phyloP scores from a whole-genome alignment of 208 protist species.

The Sergeia podlipaevii region DNA sequence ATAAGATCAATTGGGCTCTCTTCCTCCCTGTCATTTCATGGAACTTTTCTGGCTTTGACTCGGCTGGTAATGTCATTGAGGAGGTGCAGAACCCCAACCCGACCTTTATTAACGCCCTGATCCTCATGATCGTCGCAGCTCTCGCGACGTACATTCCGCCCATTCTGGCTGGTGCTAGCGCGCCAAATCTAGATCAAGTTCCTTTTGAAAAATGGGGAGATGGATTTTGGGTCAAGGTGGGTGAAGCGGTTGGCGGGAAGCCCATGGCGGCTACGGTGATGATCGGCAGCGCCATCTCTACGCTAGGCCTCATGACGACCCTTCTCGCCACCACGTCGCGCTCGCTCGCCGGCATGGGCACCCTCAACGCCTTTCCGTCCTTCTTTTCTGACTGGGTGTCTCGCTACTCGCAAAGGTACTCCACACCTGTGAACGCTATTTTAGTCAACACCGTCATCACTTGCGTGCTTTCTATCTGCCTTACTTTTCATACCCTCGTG shows the following conservation, averaged over 20 bases:
- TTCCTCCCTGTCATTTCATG: slow-evolving; percentile 86
- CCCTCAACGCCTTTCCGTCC: slow-evolving; percentile 73
- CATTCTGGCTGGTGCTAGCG: slow-evolving; percentile 77
- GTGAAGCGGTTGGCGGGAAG: slow-evolving; percentile 75
- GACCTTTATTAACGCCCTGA: slow-evolving; percentile 80
- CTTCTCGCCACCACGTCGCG: slow-evolving; percentile 83
- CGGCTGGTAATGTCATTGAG: slow-evolving; percentile 87
- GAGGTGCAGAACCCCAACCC: slow-evolving; percentile 81
- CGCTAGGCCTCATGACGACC: slow-evolving; percentile 82
- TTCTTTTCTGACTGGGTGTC: slow-evolving; percentile 68
- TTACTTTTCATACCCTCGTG: slow-evolving; percentile 80
- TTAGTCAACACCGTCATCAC: slow-evolving; percentile 74
- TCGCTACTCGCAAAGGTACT: slow-evolving; percentile 41
- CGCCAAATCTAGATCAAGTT: slow-evolving; percentile 35
- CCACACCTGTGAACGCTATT: slow-evolving; percentile 79
- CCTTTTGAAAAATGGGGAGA: slow-evolving; percentile 77
- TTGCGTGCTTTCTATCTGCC: slow-evolving; percentile 55
- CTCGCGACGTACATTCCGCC: slow-evolving; percentile 83
- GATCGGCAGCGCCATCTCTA: slow-evolving; percentile 78
- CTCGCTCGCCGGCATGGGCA: slow-evolving; percentile 83
- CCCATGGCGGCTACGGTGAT: slow-evolving; percentile 68
- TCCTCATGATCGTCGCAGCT: slow-evolving; percentile 77
- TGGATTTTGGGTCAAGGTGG: slow-evolving; percentile 88
- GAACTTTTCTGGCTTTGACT: slow-evolving; percentile 92
- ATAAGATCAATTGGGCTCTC: slow-evolving; percentile 73